Base-by-base conservation (phyloP, 1,139 yeast species). In the Debaryomycetaceae sp. region DNA sequence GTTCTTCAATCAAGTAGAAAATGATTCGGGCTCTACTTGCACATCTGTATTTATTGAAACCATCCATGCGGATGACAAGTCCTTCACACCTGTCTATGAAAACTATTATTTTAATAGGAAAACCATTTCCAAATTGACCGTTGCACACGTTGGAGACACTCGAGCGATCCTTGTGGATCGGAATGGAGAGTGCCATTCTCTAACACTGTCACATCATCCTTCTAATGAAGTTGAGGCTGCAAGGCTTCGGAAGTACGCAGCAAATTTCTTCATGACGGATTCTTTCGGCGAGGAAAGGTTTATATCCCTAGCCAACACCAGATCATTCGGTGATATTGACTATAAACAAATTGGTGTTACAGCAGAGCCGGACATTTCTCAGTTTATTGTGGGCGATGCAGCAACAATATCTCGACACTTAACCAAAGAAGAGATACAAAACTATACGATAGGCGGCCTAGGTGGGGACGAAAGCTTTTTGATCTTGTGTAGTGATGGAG, bases 61-160 rank as follows among this genome's bases (percentile, higher is more conserved):
- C 2, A 44, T 78, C 3, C 67, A 64, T 44, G 52, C 70, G 28
- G 65, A 59, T 17, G 55, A 54, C 6, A 50, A 53, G 15, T 58
- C 39, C 61, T 68, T 43, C 57, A 55, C 51, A 38, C 63, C 63
- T 7, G 62, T 58, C 24, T 59, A 55, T 39, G 75, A 68, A 31
- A 68, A 73, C 44, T 81, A 75, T 52, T 89, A 77, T 64, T 92
- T 92, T 70, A 80, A 83, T 47, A 77, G 83, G 15, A 69, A 73
- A 17, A 83, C 87, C n/a, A 68, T 86, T 14, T 74, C 88, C 24
- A 81, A 81, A 51, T 62, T 92, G 31, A 75, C 87, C 1, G 78
- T 91, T 17, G 92, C 95, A 1, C 98, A 92, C 58, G 83, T 91
- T n/a, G 98, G 98, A 3, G 98, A 92, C 57, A 87, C 97, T 3